A percentile compares a stretch with the other conserved stretches of the same genome.
These are phyloP conservation scores for Talaromyces borbonicus DNA, from an alignment of 495 filamentous ascomycete genomes.

Conservation along the genomic window DNA sequence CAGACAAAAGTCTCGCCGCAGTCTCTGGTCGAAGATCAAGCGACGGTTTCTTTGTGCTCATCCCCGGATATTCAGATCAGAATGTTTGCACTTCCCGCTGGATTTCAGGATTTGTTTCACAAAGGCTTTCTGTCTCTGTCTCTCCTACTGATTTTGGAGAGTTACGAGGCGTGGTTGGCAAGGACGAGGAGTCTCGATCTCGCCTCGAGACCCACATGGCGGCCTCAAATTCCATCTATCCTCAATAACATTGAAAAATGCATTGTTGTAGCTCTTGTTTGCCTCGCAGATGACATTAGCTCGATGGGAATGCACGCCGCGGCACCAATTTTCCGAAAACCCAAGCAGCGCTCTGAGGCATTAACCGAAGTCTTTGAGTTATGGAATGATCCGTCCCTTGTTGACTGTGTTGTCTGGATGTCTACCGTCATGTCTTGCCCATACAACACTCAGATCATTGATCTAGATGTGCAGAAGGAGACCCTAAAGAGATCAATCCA, in stretches of 20 bases:
- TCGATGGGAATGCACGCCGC: slow-evolving; percentile 19
- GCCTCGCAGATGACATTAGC: not conserved
- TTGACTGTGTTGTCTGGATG: not conserved
- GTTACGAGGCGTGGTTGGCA: not conserved
- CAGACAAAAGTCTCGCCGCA: not conserved
- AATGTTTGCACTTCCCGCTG: not conserved
- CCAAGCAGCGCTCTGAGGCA: not conserved
- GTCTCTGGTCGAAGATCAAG: not conserved
- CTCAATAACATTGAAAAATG: not conserved
- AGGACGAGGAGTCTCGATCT: not conserved
- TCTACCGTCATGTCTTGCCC: not conserved
- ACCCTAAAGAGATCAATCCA: not conserved
- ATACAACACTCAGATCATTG: not conserved
- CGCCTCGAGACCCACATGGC: not conserved
- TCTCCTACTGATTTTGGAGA: not conserved
- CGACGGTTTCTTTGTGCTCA: not conserved
- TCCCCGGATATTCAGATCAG: not conserved
- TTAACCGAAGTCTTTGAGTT: not conserved
- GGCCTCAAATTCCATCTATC: not conserved
- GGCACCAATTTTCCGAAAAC: not conserved
- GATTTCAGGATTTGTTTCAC: not conserved
- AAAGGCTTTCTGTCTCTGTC: not conserved
- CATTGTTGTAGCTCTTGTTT: not conserved
- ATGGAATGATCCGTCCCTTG: not conserved
- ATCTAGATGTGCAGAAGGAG: not conserved